Base-by-base conservation (phyloP, 345 rosid species). In the Eucalyptus virginea region DNA sequence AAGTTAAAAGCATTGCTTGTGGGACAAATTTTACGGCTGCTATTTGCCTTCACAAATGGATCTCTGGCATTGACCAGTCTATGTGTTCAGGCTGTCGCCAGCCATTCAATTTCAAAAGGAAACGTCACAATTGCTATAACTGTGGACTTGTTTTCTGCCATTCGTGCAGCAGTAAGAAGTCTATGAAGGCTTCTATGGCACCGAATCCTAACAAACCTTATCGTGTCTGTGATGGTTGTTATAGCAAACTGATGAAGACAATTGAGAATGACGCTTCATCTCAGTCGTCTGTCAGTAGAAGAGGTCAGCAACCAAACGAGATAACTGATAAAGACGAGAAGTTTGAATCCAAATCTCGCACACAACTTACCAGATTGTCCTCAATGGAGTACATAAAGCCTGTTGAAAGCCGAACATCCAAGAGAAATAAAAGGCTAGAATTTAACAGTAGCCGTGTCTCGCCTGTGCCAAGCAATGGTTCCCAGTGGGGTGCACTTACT, bases 61-160 rank as follows among this genome's bases (percentile, higher is more conserved):
- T 96, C 88, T 97, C 98, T 45, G 98, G 98, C 89, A 93, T 96
- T 91, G 99, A 98, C 91, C 99, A 97, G 92, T 97, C 98, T 45
- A 96, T 97, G 97, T 98, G 99, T 91, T 98, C 99, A 90, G 99
- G 99, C 88, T 98, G 99, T 90, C 98, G 97, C 86, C 93, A 94
- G 88, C 98, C 97, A 58, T 96, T 98, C 94, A 98, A 92, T 94
- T 98, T 98, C 93, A 96, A 93, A 90, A 92, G 98, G 90, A 96
- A 96, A 92, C 95, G 97, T 62, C 98, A 95, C 89, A 96, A 96
- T 69, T 96, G 98, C 89, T 96, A 96, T 92, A 95, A 96, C 72
- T 96, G 98, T 91, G 99, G 99, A 90, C 94, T 97, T 45, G 99
- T 94, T 86, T 98, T 96, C 94, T 98, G 99, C 87, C 97, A 98